Evolutionary conservation across 768 basidiomycete genomes (phyloP), one percentile per base, ranked within the genome.

Genomic region (Mycena rosella): DNA sequence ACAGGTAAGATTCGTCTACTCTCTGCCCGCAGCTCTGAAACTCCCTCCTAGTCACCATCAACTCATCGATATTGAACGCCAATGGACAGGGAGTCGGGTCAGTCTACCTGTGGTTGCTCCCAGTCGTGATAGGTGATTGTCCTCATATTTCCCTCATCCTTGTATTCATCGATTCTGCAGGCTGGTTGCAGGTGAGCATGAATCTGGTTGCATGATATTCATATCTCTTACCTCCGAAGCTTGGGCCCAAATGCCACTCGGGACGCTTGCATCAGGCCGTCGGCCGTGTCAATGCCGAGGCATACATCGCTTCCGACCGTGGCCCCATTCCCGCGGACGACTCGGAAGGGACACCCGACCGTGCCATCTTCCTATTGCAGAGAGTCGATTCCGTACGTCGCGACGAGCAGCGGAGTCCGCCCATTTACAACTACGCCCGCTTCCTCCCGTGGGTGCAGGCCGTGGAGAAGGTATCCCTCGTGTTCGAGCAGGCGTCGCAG

Each of bases 121-220:
- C 85, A 0, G 73, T 86, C 13, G 83, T 85, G 20, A 72, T 81
- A 3, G 82, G 67, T 63, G 17, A 34, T 11, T 13, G 24, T n/a
- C 17, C 15, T 32, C 2, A 9, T 17, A 40, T 30, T 11, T 2
- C 22, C 24, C 11, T 11, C 36, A 17, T 11, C 30, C 3, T 22
- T 5, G 40, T 53, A 32, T 24, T 49, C 32, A 65, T 32, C 3
- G 1, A 3, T 11, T 5, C 20, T 18, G 18, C 32, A 68, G 68
- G 85, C 0, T 85, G 84, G 83, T 72, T 85, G 24, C 74, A 78
- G n/a, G n/a, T n/a, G n/a, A n/a, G n/a, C n/a, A n/a, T n/a, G n/a
- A n/a, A n/a, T n/a, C n/a, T n/a, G n/a, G n/a, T n/a, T n/a, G n/a
- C n/a, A n/a, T n/a, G n/a, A n/a, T n/a, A n/a, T n/a, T n/a, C n/a